A percentile compares a stretch with the other conserved stretches of the same genome.
Conservation (phyloP, 768 basidiomycete species). For the Kwoniella sp. region DNA sequence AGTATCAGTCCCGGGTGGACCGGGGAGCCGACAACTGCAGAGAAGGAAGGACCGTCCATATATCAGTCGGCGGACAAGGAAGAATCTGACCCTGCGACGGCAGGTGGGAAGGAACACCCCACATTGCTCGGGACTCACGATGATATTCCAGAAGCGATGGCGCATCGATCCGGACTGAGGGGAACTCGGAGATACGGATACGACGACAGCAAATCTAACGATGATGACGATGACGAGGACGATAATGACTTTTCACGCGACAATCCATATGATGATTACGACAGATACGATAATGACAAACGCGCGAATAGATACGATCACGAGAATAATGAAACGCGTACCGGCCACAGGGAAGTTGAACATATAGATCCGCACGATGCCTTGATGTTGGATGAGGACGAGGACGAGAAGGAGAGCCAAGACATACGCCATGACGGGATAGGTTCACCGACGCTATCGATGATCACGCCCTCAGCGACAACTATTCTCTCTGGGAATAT, state of each 20-base stretch:
- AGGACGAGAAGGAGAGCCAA: background rate
- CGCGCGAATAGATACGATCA: too few relatives aligned
- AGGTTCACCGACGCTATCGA: background rate
- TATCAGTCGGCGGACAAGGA: too few relatives aligned
- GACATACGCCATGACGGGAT: background rate
- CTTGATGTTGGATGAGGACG: background rate
- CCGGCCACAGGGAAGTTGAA: background rate
- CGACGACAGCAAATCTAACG: background rate
- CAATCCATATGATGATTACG: too few relatives aligned
- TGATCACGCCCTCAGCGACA: background rate
- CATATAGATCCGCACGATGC: conserved; percentile 2
- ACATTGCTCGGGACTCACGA: too few relatives aligned
- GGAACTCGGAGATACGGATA: background rate
- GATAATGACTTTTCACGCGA: background rate
- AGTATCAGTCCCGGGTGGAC: background rate
- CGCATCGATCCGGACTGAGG: background rate
- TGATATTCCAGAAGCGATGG: too few relatives aligned
- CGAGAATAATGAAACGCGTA: background rate
- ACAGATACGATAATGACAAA: too few relatives aligned
- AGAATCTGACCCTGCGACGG: too few relatives aligned
- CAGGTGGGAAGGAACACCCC: too few relatives aligned
- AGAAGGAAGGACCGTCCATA: background rate
- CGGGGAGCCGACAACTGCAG: background rate
- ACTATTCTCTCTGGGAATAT: too few relatives aligned
- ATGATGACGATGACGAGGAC: background rate